Percentiles rank a stretch among this genome's conserved stretches.
phyloP scores from a whole-genome alignment of 1,284 basidiomycete genomes.

The Leccinum fallax region DNA sequence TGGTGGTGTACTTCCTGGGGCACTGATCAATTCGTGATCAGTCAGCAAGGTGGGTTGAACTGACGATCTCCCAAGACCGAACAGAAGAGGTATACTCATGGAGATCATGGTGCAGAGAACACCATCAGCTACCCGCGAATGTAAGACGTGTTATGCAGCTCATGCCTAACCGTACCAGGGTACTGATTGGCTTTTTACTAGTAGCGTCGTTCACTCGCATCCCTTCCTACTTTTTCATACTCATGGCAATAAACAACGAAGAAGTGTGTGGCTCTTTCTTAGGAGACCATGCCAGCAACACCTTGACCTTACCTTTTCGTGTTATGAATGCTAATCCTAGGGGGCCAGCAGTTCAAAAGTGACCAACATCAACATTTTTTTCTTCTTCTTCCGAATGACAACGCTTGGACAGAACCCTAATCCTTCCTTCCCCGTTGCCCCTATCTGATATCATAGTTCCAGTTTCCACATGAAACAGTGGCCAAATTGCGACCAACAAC shows the following conservation, averaged over 20 bases:
- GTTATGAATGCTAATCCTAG: not conserved
- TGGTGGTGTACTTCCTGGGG: not conserved
- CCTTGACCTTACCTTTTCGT: not conserved
- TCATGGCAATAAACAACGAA: not conserved
- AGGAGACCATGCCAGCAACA: not conserved
- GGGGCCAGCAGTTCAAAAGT: not conserved
- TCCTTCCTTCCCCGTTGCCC: not conserved
- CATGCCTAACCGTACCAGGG: not conserved
- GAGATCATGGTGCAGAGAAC: not conserved
- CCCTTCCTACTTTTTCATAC: not conserved
- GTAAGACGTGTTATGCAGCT: not conserved
- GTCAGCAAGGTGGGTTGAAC: not conserved
- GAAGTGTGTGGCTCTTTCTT: not conserved
- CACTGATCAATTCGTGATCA: not conserved
- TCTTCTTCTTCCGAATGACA: not conserved
- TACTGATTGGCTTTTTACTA: not conserved
- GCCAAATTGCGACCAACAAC: not conserved
- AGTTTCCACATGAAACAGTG: not conserved
- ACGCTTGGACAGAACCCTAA: not conserved
- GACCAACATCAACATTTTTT: not conserved
- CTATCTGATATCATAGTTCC: not conserved
- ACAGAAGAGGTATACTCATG: not conserved
- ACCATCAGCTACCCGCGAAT: not conserved
- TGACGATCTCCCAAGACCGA: constrained; percentile 2
- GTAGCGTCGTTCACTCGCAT: not conserved